Evolutionary conservation across 2,329 filamentous ascomycete species (phyloP).

Genomic region (Neurospora sp.): DNA sequence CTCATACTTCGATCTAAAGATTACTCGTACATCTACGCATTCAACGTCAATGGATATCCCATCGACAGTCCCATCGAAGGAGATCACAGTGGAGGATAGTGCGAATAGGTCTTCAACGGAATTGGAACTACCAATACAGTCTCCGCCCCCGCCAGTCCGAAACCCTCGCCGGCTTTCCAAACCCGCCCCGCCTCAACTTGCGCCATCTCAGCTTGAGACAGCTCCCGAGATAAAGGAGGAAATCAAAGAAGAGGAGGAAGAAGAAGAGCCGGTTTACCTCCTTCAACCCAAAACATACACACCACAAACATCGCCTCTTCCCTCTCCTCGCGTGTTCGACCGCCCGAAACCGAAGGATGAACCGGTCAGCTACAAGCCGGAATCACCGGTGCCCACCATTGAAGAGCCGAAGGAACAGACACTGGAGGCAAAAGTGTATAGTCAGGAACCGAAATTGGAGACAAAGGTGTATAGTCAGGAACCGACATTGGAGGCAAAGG

Average conservation of each 20-base stretch:
- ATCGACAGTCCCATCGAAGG: background rate
- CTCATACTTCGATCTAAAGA: conserved; percentile 17
- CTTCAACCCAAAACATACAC: conserved; percentile 51
- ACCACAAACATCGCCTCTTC: conserved; percentile 37
- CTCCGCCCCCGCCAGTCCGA: conserved; percentile 11
- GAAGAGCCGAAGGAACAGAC: background rate
- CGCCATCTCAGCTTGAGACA: conserved; percentile 7
- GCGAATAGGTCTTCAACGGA: background rate
- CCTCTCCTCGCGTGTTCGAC: conserved; percentile 33
- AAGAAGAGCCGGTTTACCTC: conserved; percentile 37
- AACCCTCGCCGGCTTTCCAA: conserved; percentile 17
- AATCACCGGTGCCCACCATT: background rate
- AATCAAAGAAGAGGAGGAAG: conserved; percentile 12
- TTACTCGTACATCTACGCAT: background rate
- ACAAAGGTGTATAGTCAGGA: background rate
- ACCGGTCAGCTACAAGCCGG: background rate
- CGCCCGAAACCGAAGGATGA: conserved; percentile 2
- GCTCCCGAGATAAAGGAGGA: conserved; percentile 6
- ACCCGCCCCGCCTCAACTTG: conserved; percentile 9
- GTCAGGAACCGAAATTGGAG: background rate
- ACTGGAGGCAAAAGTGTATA: background rate
- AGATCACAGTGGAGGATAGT: background rate
- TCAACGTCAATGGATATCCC: background rate
- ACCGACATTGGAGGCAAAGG: background rate
- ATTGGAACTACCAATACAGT: background rate